Conservation (phyloP, 2,329 filamentous ascomycete species). For the Neofusicoccum ribis region DNA sequence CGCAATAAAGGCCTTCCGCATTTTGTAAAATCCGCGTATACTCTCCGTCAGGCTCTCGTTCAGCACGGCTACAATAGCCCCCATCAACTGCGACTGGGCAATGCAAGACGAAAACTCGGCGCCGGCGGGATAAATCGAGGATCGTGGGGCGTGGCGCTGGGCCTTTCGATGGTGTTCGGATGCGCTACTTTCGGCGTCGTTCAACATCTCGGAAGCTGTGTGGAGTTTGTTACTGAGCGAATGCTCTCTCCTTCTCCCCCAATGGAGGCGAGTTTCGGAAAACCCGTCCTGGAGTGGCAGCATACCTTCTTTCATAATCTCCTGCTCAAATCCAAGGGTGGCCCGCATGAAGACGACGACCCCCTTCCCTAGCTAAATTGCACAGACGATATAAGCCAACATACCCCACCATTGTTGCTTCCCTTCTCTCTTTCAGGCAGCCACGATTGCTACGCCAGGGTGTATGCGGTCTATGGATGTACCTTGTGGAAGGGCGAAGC, state of each 20-base stretch:
- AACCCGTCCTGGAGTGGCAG: background rate
- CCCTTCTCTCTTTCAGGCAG: background rate
- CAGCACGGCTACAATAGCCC: constrained; percentile 81
- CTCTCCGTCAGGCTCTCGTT: constrained; percentile 92
- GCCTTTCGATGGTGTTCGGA: constrained; percentile 75
- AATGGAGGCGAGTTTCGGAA: too few relatives aligned
- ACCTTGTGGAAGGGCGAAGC: constrained; percentile 84
- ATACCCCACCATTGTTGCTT: background rate
- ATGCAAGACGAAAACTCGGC: constrained; percentile 84
- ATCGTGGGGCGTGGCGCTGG: constrained; percentile 46
- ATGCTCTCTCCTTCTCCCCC: background rate
- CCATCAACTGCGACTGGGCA: constrained; percentile 85
- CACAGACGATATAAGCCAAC: background rate
- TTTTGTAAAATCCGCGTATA: constrained; percentile 87
- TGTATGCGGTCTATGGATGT: constrained; percentile 16
- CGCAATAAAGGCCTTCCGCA: constrained; percentile 83
- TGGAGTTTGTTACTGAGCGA: background rate
- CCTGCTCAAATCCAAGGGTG: constrained; percentile 86
- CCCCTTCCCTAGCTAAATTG: constrained; percentile 67
- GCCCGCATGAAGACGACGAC: constrained; percentile 83
- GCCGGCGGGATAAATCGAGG: constrained; percentile 74
- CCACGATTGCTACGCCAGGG: background rate
- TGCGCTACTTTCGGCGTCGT: constrained; percentile 73
- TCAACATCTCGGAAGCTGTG: constrained; percentile 67
- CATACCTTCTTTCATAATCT: constrained; percentile 75